Evolutionary conservation across 345 rosid species (phyloP).

Genomic region (Durio zibethinus): DNA sequence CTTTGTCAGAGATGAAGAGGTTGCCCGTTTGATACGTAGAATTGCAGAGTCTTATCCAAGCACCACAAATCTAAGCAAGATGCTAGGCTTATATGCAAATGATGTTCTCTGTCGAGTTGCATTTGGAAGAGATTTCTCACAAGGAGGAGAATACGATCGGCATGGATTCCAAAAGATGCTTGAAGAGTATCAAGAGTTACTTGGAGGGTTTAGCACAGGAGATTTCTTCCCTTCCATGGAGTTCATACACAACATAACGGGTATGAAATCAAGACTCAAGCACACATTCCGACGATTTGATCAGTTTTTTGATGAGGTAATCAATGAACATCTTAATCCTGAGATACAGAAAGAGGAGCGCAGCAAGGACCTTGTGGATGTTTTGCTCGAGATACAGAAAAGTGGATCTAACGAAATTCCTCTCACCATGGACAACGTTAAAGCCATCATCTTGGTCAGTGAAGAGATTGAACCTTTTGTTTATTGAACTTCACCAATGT

Average conservation of each 20-base stretch:
- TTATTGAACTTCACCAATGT: too few species aligned
- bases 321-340: not conserved
- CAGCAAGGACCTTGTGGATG: constrained; percentile 23
- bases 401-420: too few species aligned
- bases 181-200: constrained; percentile 18
- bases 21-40: constrained; percentile 13
- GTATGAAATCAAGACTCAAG: too few species aligned
- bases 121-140: constrained; percentile 51
- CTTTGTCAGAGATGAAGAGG: constrained; percentile 42
- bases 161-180: constrained; percentile 26
- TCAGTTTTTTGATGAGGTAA: constrained; percentile 23
- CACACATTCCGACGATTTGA: too few species aligned
- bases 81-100: constrained; percentile 25
- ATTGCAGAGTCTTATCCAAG: constrained; percentile 19
- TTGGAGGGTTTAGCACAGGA: too few species aligned
- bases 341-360: too few species aligned
- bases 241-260: too few species aligned
- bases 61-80: constrained; percentile 41
- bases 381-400: constrained; percentile 29
- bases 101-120: constrained; percentile 42
- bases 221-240: too few species aligned
- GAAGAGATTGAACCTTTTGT: not conserved
- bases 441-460: not conserved
- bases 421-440: not conserved
- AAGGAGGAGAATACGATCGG: constrained; percentile 27